Evolutionary conservation across 1,284 basidiomycete species (phyloP).

Genomic region (Rhodotorula mucilaginosa): DNA sequence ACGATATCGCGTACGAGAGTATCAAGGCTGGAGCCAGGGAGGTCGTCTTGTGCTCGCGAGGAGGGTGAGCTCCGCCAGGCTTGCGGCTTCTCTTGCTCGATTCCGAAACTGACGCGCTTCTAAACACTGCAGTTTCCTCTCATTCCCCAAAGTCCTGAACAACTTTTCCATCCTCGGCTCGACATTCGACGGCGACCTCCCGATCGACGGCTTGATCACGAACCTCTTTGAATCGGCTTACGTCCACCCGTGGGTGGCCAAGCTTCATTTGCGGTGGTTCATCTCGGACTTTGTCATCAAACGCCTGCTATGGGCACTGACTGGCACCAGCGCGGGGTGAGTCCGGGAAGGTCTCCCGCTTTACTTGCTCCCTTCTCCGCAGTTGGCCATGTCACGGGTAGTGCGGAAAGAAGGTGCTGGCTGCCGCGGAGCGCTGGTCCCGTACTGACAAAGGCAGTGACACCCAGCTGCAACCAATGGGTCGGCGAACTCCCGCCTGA

Average conservation of each 20-base stretch:
- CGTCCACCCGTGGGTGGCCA: conserved; percentile 59
- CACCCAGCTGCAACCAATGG: conserved; percentile 63
- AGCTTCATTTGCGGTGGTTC: conserved; percentile 59
- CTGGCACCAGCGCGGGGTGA: conserved; percentile 61
- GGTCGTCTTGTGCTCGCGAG: conserved; percentile 59
- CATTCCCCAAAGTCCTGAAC: conserved; percentile 64
- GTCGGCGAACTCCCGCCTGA: conserved; percentile 62
- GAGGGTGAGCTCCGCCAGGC: conserved; percentile 49
- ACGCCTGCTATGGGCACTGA: conserved; percentile 61
- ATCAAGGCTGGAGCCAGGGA: conserved; percentile 54
- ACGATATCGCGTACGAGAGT: conserved; percentile 60
- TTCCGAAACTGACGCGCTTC: conserved; percentile 51
- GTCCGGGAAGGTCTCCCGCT: background rate
- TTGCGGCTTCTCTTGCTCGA: background rate
- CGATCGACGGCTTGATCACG: conserved; percentile 63
- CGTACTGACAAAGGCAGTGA: too few species aligned
- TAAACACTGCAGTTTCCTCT: conserved; percentile 53
- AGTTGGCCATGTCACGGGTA: too few species aligned
- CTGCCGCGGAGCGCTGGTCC: too few species aligned
- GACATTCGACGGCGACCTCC: conserved; percentile 55
- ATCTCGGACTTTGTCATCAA: conserved; percentile 56
- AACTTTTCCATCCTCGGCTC: conserved; percentile 61
- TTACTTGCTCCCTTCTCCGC: background rate
- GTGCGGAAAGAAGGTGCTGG: too few species aligned
- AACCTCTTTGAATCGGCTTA: conserved; percentile 60